Percentiles rank a stretch among this genome's conserved stretches.
phyloP scores from a whole-genome alignment of 495 filamentous ascomycete species.

The Recurvomyces mirabilis region DNA sequence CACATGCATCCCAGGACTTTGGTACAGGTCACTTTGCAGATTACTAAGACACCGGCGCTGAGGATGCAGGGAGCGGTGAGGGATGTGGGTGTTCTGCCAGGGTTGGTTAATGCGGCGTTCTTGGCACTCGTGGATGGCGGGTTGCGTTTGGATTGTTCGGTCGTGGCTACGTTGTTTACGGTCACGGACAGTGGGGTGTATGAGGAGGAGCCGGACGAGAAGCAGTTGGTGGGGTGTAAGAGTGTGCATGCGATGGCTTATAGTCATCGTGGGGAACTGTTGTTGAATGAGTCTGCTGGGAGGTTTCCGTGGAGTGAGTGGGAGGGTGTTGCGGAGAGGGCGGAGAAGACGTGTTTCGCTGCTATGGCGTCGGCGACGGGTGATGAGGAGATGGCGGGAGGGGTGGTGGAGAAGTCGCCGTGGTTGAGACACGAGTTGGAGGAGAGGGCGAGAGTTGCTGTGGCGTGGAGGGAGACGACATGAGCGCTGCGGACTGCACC shows the following conservation, averaged over 20 bases:
- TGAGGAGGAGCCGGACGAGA: slow-evolving; percentile 42
- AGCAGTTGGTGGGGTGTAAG: slow-evolving; percentile 42
- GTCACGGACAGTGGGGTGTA: slow-evolving; percentile 42
- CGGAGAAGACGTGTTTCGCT: slow-evolving; percentile 45
- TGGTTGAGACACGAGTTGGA: slow-evolving; percentile 17
- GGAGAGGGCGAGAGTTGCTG: slow-evolving; percentile 7
- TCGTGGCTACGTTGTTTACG: slow-evolving; percentile 25
- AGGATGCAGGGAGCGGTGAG: slow-evolving; percentile 1
- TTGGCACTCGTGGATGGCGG: slow-evolving; percentile 21
- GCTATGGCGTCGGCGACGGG: slow-evolving; percentile 5
- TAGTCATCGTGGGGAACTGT: slow-evolving; percentile 58
- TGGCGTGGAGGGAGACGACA: slow-evolving; percentile 14
- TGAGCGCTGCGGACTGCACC: background rate
- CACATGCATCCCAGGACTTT: slow-evolving; percentile 56
- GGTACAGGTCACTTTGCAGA: slow-evolving; percentile 61
- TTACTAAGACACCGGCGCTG: slow-evolving; percentile 37
- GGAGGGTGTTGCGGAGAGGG: slow-evolving; percentile 57
- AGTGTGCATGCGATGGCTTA: slow-evolving; percentile 63
- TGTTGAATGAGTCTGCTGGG: slow-evolving; percentile 74
- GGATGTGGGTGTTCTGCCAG: slow-evolving; percentile 21
- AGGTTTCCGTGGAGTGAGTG: slow-evolving; percentile 65
- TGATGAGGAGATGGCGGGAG: slow-evolving; percentile 12
- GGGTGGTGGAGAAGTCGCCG: background rate
- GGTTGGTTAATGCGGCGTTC: slow-evolving; percentile 23
- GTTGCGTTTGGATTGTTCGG: slow-evolving; percentile 10